These are phyloP conservation scores for Malassezia vespertilionis DNA, from an alignment of 1,284 basidiomycete species.

Conservation along the genomic window DNA sequence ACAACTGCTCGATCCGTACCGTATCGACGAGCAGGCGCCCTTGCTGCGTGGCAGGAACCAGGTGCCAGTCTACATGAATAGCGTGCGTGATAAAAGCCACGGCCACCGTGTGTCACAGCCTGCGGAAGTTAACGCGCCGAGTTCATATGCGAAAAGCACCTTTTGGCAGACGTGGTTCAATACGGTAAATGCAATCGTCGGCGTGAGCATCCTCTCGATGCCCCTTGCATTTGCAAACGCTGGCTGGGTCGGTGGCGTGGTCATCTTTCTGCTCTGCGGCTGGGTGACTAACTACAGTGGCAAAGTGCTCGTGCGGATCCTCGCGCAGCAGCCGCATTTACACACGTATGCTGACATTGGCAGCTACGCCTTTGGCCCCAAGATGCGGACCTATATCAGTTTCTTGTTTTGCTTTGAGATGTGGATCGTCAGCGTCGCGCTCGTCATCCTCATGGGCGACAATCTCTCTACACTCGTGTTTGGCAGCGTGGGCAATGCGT, in stretches of 20 bases:
- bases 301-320: slow-evolving; percentile 42
- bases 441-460: slow-evolving; percentile 43
- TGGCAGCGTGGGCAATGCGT: slow-evolving; percentile 1
- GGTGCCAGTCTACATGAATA: slow-evolving; percentile 8
- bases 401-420: slow-evolving; percentile 43
- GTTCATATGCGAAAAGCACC: slow-evolving; percentile 27
- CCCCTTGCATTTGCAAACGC: slow-evolving; percentile 40
- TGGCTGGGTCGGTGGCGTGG: slow-evolving; percentile 31
- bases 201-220: slow-evolving; percentile 41
- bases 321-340: slow-evolving; percentile 34
- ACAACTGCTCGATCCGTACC: slow-evolving; percentile 25
- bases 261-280: slow-evolving; percentile 37
- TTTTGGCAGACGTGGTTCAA: slow-evolving; percentile 46
- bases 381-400: slow-evolving; percentile 32
- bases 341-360: slow-evolving; percentile 45
- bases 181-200: slow-evolving; percentile 42
- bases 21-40: slow-evolving; percentile 10
- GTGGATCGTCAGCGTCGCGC: slow-evolving; percentile 39
- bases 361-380: slow-evolving; percentile 39
- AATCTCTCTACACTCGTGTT: slow-evolving; percentile 28
- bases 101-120: no score
- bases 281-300: slow-evolving; percentile 42
- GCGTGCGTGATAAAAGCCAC: neutral
- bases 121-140: slow-evolving; percentile 5
- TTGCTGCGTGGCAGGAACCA: slow-evolving; percentile 5